Evolutionary conservation across 2,329 filamentous ascomycete genomes (phyloP).

Genomic region (Colletotrichum cordylinicola): DNA sequence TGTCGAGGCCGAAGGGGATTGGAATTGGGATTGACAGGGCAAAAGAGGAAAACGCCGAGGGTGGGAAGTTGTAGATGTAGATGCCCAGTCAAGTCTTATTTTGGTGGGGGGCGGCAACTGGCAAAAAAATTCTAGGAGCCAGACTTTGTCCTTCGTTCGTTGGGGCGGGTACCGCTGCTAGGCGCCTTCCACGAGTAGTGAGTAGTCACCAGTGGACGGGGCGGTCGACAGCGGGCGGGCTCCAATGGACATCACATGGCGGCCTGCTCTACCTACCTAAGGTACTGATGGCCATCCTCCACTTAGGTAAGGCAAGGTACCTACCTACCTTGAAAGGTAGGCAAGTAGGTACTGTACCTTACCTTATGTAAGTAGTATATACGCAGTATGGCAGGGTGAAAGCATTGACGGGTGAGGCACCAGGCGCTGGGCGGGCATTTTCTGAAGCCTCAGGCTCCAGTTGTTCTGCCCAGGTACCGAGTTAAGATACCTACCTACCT

Average conservation of each 20-base stretch:
- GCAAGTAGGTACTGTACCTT: neutral
- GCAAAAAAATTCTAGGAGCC: constrained; percentile 12
- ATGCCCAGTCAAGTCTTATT: constrained; percentile 21
- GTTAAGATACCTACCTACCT: neutral
- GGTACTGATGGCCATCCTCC: neutral
- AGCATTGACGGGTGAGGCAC: neutral
- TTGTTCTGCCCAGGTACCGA: neutral
- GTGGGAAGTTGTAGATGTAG: constrained; percentile 20
- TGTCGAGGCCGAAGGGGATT: neutral
- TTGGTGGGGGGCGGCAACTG: constrained; percentile 19
- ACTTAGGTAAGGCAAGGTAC: neutral
- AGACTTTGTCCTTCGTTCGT: constrained; percentile 10
- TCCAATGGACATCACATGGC: neutral
- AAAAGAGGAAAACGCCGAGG: constrained; percentile 1
- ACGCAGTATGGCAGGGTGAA: neutral
- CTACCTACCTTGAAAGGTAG: neutral
- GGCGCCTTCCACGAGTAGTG: constrained; percentile 6
- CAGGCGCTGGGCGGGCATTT: neutral
- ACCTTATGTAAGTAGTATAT: neutral
- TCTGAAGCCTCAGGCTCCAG: neutral
- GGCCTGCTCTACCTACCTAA: neutral
- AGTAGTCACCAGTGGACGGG: neutral
- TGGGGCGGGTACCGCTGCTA: constrained; percentile 18
- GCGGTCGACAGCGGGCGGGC: neutral
- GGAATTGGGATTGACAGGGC: neutral